Conservation (phyloP, 2,329 filamentous ascomycete genomes). For the Tolypocladium capitatum region DNA sequence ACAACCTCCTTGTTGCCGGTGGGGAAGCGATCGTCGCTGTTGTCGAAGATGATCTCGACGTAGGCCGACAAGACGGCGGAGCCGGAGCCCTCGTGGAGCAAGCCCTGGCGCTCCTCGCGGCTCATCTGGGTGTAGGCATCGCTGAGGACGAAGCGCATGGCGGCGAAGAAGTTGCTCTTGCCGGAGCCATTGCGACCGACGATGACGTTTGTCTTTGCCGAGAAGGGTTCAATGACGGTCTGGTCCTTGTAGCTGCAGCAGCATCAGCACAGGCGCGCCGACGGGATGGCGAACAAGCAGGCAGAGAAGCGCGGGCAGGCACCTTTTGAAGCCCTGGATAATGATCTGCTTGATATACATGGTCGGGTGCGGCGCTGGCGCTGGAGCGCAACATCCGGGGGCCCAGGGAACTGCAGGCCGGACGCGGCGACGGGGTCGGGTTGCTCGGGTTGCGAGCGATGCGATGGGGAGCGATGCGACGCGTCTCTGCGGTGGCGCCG, state of each 20-base stretch:
- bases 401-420: constrained; percentile 12
- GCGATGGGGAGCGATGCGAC: constrained; percentile 6
- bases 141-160: constrained; percentile 94
- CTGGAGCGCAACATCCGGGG: constrained; percentile 23
- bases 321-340: constrained; percentile 99
- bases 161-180: constrained; percentile 99
- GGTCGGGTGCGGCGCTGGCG: constrained; percentile 25
- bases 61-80: constrained; percentile 99
- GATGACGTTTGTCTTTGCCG: constrained; percentile 93
- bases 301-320: constrained; percentile 11
- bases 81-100: constrained; percentile 95
- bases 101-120: constrained; percentile 85
- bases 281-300: background rate
- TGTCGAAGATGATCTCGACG: constrained; percentile 98
- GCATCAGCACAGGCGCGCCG: constrained; percentile 6
- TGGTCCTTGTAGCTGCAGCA: constrained; percentile 88
- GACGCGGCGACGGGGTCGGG: constrained; percentile 2
- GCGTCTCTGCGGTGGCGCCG: constrained; percentile 5
- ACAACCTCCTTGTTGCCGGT: constrained; percentile 85
- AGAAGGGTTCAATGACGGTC: constrained; percentile 96
- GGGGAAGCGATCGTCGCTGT: constrained; percentile 87
- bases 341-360: constrained; percentile 99
- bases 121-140: constrained; percentile 96
- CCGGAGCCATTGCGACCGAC: constrained; percentile 98
- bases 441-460: background rate